Conservation (phyloP, 306 rosid species). For the Rubus parviflorus region DNA sequence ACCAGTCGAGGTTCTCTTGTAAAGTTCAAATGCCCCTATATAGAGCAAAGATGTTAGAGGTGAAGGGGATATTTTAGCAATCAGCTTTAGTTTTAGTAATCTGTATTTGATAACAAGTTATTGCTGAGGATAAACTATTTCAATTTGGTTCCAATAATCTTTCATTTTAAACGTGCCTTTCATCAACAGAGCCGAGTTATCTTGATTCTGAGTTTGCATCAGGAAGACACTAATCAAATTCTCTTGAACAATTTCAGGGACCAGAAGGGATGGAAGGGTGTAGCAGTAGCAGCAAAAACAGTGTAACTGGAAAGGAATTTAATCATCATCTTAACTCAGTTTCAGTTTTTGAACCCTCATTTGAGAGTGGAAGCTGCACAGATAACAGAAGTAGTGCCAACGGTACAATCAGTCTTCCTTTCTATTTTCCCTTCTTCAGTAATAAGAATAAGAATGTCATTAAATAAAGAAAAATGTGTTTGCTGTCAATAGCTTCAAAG, state of each 20-base stretch:
- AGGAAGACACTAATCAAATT: conserved; percentile 18
- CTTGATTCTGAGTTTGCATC: not conserved
- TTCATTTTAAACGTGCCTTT: conserved; percentile 1
- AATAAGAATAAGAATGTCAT: conserved; percentile 12
- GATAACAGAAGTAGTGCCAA: conserved; percentile 51
- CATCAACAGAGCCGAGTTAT: not conserved
- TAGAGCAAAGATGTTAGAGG: not conserved
- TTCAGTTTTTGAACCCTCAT: conserved; percentile 34
- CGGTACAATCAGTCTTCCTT: conserved; percentile 45
- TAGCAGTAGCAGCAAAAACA: conserved; percentile 44
- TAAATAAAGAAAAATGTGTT: not conserved
- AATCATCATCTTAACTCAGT: conserved; percentile 31
- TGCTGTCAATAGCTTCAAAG: not conserved
- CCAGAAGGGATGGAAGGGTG: conserved; percentile 48
- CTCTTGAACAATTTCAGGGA: conserved; percentile 50
- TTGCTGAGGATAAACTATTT: not conserved
- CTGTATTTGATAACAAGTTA: conserved; percentile 4
- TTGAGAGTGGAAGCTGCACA: conserved; percentile 44
- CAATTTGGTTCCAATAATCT: not conserved
- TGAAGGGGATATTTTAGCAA: not conserved
- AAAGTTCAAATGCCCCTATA: not conserved
- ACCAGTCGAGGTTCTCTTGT: not conserved
- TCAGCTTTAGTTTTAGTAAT: not conserved
- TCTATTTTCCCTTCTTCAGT: conserved; percentile 21
- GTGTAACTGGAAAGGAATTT: conserved; percentile 36